These are phyloP conservation scores for Crithidia brevicula DNA, from an alignment of 208 protist genomes.

Conservation along the genomic window DNA sequence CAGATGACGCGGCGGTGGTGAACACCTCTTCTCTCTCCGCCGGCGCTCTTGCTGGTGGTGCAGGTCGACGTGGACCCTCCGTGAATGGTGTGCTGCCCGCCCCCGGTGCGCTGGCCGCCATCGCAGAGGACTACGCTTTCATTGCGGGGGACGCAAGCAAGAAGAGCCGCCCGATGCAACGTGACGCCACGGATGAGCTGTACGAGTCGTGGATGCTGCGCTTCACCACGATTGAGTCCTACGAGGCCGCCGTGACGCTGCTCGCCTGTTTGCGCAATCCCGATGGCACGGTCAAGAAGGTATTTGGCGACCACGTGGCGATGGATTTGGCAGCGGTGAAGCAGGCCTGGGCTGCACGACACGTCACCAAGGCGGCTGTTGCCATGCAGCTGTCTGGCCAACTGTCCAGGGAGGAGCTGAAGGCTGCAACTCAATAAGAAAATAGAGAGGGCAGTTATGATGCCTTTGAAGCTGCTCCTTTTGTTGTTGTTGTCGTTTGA, in stretches of 20 bases:
- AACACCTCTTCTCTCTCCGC: background rate
- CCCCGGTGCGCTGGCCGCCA: background rate
- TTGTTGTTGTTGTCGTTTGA: too few relatives aligned
- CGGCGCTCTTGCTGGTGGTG: background rate
- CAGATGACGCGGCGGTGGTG: background rate
- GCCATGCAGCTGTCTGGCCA: background rate
- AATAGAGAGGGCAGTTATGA: too few relatives aligned
- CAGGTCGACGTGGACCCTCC: too few relatives aligned
- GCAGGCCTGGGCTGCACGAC: constrained; percentile 4
- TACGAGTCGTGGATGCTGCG: constrained; percentile 28
- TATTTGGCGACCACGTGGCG: constrained; percentile 16
- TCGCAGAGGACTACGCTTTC: background rate
- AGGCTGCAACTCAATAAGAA: background rate
- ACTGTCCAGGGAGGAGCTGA: background rate
- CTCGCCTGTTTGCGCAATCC: constrained; percentile 20
- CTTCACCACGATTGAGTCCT: constrained; percentile 27
- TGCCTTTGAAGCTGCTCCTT: too few relatives aligned
- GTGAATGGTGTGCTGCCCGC: too few relatives aligned
- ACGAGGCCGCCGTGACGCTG: constrained; percentile 21
- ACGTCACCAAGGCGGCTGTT: background rate
- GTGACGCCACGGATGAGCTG: background rate
- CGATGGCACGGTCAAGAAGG: constrained; percentile 9
- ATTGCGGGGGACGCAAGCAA: background rate
- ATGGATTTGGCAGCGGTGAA: constrained; percentile 10
- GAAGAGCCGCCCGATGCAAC: constrained; percentile 4